Base-by-base conservation (phyloP, 257 asterid genomes). In the Solanum piurae region DNA sequence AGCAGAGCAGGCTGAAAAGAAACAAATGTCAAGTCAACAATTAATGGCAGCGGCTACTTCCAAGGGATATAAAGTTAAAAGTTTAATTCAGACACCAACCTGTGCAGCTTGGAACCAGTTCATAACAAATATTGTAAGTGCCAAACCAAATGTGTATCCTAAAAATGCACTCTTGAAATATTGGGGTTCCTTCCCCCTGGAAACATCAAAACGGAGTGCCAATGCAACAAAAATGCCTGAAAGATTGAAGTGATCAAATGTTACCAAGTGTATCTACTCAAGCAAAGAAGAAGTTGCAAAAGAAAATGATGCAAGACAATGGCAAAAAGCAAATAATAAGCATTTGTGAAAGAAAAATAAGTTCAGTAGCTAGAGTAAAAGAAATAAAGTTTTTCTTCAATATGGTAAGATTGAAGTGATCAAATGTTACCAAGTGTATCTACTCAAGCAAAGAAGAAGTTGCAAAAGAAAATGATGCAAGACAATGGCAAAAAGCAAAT, bases 101-200 rank as follows among this genome's bases (percentile, higher is more conserved):
- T 97, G 99, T 86, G 98, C 99, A 87, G 98, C 98, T 93, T 97
- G 98, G 90, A 95, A 97, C 99, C 99, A 97, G 91, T 97, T 97
- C 99, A 97, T 97, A 86, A 95, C 97, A 37, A 94, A 58, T 85
- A 97, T 97, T 16, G 99, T 97, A 52, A 91, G 92, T 75, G 94
- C 88, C 88, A 97, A 89, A 88, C 98, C 99, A 71, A 87, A 91
- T 46, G 92, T 68, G 73, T 97, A 95, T 88, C 99, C 99, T 72
- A 93, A 89, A 92, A 95, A 97, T 89, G 98, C 97, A 88, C 99
- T 97, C 92, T 90, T 94, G 89, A 97, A 97, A 90, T 97, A 97
- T 79, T 94, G 98, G 91, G 92, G 87, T 64, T 33, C 90, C 90
- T 93, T 95, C 86, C 96, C 99, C 90, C 99, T 91, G 31, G 99